Evolutionary conservation across 331 rosid genomes (phyloP).

Genomic region (Acacia pycnantha): DNA sequence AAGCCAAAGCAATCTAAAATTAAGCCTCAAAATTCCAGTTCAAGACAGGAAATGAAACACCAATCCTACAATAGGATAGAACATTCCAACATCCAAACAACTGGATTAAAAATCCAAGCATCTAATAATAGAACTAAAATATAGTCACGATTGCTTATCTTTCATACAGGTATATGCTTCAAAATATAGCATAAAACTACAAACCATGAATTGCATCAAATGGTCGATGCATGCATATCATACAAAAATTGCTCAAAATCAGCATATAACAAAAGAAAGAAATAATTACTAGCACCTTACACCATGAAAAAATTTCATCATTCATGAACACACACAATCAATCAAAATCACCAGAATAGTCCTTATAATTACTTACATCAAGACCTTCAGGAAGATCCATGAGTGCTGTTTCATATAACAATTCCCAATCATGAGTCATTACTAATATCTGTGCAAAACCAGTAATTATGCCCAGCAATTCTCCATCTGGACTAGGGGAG

Average conservation of each 20-base stretch:
- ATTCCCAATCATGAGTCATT: constrained; percentile 95
- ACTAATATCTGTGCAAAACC: constrained; percentile 71
- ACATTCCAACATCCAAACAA: not conserved
- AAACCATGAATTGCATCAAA: not conserved
- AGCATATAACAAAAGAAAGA: not conserved
- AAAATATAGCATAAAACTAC: not conserved
- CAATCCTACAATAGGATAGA: not conserved
- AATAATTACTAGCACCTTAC: not conserved
- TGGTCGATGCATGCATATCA: not conserved
- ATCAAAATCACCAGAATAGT: constrained; percentile 27
- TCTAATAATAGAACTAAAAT: not conserved
- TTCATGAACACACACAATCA: not conserved
- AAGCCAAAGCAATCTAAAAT: not conserved
- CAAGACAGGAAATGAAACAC: not conserved
- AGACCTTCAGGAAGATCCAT: constrained; percentile 45
- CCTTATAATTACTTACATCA: constrained; percentile 85
- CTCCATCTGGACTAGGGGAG: constrained; percentile 97
- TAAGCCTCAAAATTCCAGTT: not conserved
- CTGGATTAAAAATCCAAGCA: not conserved
- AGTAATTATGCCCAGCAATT: constrained; percentile 57
- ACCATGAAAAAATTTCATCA: not conserved
- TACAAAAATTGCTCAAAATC: not conserved
- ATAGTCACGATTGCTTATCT: not conserved
- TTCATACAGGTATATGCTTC: not conserved
- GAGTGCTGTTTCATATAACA: constrained; percentile 69